phyloP scores from a whole-genome alignment of 2,329 filamentous ascomycete species.

The Aureobasidium sp. region DNA sequence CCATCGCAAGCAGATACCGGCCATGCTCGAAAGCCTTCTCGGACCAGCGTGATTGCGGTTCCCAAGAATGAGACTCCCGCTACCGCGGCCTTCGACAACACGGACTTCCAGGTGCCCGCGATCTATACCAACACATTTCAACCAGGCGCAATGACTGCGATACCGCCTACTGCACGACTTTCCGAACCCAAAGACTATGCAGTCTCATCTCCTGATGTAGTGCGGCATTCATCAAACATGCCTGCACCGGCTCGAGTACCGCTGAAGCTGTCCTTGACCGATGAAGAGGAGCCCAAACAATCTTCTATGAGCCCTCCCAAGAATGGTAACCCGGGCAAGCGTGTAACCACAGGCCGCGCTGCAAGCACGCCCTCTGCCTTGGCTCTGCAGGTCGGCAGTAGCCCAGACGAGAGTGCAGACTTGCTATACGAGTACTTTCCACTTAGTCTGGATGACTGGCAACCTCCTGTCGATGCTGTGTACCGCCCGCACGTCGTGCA shows the following conservation, averaged over 20 bases:
- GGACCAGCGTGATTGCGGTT: not conserved
- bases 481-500: slow-evolving; percentile 92
- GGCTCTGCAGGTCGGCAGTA: slow-evolving; percentile 46
- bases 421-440: slow-evolving; percentile 93
- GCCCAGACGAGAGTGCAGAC: slow-evolving; percentile 70
- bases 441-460: slow-evolving; percentile 84
- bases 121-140: slow-evolving; percentile 31
- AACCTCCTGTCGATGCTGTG: slow-evolving; percentile 81
- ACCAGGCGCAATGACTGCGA: slow-evolving; percentile 37
- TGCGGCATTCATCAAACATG: slow-evolving; percentile 31
- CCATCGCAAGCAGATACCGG: not conserved
- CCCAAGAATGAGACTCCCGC: slow-evolving; percentile 29
- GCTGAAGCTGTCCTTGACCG: slow-evolving; percentile 50
- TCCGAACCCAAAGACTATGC: slow-evolving; percentile 25
- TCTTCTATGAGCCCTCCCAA: not conserved
- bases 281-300: slow-evolving; percentile 44
- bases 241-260: slow-evolving; percentile 38
- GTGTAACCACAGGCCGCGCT: slow-evolving; percentile 24
- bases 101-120: slow-evolving; percentile 35
- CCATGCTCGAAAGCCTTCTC: slow-evolving; percentile 2
- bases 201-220: slow-evolving; percentile 46
- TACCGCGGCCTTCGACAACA: slow-evolving; percentile 32
- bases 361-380: slow-evolving; percentile 40
- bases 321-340: slow-evolving; percentile 5
- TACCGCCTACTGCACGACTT: slow-evolving; percentile 33